These are phyloP conservation scores for Tolypocladium tundrense DNA, from an alignment of 2,329 filamentous ascomycete species.

Conservation along the genomic window DNA sequence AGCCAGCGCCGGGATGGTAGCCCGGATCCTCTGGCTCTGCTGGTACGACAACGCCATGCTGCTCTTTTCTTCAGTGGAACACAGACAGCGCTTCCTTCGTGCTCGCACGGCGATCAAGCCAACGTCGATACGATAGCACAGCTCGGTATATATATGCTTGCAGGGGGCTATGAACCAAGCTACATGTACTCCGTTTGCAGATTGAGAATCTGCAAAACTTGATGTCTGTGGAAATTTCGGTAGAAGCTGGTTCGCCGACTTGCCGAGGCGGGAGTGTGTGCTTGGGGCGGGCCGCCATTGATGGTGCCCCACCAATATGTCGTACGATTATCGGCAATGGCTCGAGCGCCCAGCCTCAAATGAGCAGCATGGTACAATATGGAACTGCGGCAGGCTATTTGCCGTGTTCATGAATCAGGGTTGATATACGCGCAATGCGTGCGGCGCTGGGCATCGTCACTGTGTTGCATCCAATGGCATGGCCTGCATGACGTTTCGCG, in stretches of 20 bases:
- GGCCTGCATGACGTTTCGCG: not conserved
- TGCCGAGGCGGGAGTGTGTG: not conserved
- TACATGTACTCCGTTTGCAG: not conserved
- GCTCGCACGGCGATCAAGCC: not conserved
- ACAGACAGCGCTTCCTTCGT: not conserved
- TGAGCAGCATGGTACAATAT: not conserved
- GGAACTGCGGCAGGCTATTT: not conserved
- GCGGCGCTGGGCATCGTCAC: not conserved
- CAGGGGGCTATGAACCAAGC: not conserved
- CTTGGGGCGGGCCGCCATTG: not conserved
- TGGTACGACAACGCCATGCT: slow-evolving; percentile 34
- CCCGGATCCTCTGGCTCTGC: slow-evolving; percentile 56
- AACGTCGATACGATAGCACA: not conserved
- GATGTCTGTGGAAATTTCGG: not conserved
- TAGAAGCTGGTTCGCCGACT: not conserved
- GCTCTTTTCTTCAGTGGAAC: not conserved
- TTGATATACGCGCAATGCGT: not conserved
- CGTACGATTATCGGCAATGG: not conserved
- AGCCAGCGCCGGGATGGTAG: slow-evolving; percentile 58
- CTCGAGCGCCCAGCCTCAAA: not conserved
- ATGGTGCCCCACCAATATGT: not conserved
- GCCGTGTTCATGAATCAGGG: not conserved
- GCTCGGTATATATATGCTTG: not conserved
- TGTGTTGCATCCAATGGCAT: not conserved
- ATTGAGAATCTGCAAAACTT: not conserved